phyloP scores from a whole-genome alignment of 1,284 basidiomycete species.

The Leccinum laetum region DNA sequence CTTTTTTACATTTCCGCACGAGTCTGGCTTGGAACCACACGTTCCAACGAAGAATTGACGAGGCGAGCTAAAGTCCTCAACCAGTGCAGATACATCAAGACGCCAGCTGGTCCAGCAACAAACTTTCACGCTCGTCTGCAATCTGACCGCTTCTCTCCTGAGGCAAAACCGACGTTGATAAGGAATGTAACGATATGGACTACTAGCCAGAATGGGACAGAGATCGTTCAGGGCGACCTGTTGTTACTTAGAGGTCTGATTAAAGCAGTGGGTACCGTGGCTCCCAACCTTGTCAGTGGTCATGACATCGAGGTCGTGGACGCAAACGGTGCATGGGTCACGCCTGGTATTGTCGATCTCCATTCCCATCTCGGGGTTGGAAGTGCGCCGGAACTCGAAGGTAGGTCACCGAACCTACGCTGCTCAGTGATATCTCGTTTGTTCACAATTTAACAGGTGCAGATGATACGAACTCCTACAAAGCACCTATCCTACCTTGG shows the following conservation, averaged over 20 bases:
- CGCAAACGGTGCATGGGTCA: slow-evolving; percentile 65
- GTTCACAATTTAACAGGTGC: slow-evolving; percentile 36
- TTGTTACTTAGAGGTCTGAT: slow-evolving; percentile 56
- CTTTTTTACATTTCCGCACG: slow-evolving; percentile 1
- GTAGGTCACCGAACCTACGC: slow-evolving; percentile 25
- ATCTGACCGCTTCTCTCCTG: slow-evolving; percentile 67
- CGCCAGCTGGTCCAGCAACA: slow-evolving; percentile 46
- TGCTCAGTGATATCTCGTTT: not conserved
- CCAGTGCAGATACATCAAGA: slow-evolving; percentile 46
- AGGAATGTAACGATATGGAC: slow-evolving; percentile 82
- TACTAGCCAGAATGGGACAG: slow-evolving; percentile 58
- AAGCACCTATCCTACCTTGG: slow-evolving; percentile 61
- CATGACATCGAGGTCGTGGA: slow-evolving; percentile 43
- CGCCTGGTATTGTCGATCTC: slow-evolving; percentile 74
- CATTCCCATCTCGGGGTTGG: slow-evolving; percentile 81
- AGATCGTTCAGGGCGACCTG: slow-evolving; percentile 62
- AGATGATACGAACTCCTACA: slow-evolving; percentile 52
- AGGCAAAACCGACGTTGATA: slow-evolving; percentile 60
- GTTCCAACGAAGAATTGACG: slow-evolving; percentile 8
- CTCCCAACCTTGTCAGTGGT: slow-evolving; percentile 32
- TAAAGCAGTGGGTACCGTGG: slow-evolving; percentile 44
- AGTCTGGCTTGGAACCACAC: not conserved
- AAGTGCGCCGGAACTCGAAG: slow-evolving; percentile 55
- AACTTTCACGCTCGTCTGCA: slow-evolving; percentile 50
- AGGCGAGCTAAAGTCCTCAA: slow-evolving; percentile 35